Base-by-base conservation (phyloP, 2,329 filamentous ascomycete genomes). In the Neopestalotiopsis sp. region DNA sequence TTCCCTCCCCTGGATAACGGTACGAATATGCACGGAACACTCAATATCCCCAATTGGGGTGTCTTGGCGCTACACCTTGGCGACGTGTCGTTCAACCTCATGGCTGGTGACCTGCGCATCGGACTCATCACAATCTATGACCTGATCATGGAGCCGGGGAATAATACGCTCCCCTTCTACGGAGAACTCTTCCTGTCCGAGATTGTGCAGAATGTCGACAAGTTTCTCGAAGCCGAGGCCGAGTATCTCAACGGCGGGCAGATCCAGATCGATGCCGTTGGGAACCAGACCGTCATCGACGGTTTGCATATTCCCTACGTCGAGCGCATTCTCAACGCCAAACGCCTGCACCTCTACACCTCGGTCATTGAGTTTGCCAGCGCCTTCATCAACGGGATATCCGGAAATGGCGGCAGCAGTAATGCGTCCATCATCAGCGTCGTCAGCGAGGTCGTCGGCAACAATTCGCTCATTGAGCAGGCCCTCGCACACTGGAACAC, bases 31-130 rank as follows among this genome's bases (percentile, higher is more conserved):
- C 78, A 76, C 28, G 84, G 84, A 1, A 74, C 75, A 2, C 75
- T 85, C 7, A 82, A 78, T 52, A 72, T 86, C 13, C 84, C 84
- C 1, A 86, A 86, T 70, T 74, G 76, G 32, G 83, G 83, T 2
- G 74, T 79, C 0, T 75, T 86, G 1, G 78, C 79, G 1, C 80
- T 86, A 4, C 81, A 79, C 0, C 76, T 84, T 3, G 84, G 84
- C 9, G 82, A 86, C 71, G 64, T 85, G 24, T 82, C 81, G 0
- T 78, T 85, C 14, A 82, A 84, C 57, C 66, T 85, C n/a, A 73
- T 79, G 65, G 80, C 79, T 0, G 82, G 81, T 2, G 75, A 81
- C 17, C 68, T 81, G 9, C 74, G 74, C 6, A 71, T 85, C 7
- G 84, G 84, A 3, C 71, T 79, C 1, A 77, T 82, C 13, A 75